Evolutionary conservation across 129 eudicot genomes (phyloP), one percentile per base, ranked within the genome.

Genomic region (Chrysanthemum lavandulifolium): DNA sequence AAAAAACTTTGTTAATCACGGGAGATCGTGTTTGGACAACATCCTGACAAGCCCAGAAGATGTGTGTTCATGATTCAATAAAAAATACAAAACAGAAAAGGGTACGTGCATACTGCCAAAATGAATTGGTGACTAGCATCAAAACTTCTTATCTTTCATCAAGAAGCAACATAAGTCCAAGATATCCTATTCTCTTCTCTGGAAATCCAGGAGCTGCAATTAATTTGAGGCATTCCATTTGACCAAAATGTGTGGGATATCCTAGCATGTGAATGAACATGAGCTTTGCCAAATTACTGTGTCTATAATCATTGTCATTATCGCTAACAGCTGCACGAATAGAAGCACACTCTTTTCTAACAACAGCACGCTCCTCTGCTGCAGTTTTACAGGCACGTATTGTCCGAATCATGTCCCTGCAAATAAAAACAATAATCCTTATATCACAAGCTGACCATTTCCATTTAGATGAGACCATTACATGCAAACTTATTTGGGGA

Each of bases 341-440:
- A 74, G 97, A 77, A 23, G 25, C 25, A 23, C 25, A 23, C 25
- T 23, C 25, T 23, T 23, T 23, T 23, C 25, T 23, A 23, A 23
- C 25, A 23, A 23, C 25, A 77, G 99, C 99, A 82, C 96, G 86
- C 76, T 90, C 97, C 82, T 95, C 99, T 73, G 99, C 99, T 36
- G 99, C 99, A 70, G 99, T 95, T 83, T 95, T 95, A 86, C 97
- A 90, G 85, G 97, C 96, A 76, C 99, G 99, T 79, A 95, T 88
- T 43, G 99, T 88, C 85, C 99, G 91, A 80, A 95, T 95, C 99
- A 95, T 95, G 90, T 95, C 99, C 97, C 99, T 95, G 82, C 87
- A 82, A 23, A 23, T 23, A 23, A 23, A 23, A 23, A 27, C 29
- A 27, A 27, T 27, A 27, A 57, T 13, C 67, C 58, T 12, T 72